These are phyloP conservation scores for Boletus fagicola DNA, from an alignment of 768 basidiomycete genomes.

Conservation along the genomic window DNA sequence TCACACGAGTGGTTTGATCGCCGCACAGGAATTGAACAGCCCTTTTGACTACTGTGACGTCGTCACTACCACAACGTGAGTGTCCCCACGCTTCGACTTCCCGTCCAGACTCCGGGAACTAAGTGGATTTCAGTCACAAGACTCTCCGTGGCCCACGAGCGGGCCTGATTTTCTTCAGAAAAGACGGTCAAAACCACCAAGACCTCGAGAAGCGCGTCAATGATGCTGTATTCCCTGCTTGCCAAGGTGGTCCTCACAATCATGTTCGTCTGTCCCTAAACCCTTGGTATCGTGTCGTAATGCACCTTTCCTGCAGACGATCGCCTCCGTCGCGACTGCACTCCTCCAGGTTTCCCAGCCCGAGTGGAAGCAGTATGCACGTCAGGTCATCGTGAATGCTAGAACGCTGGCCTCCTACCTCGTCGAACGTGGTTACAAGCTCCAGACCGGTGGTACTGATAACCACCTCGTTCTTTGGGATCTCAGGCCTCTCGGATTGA, in stretches of 20 bases:
- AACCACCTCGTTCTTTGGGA: constrained; percentile 99
- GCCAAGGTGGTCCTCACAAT: constrained; percentile 99
- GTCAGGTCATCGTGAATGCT: constrained; percentile 92
- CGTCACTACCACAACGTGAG: constrained; percentile 94
- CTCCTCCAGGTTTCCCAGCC: constrained; percentile 90
- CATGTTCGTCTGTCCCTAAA: constrained; percentile 54
- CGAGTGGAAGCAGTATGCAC: constrained; percentile 86
- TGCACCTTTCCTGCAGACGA: constrained; percentile 55
- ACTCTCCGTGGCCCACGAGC: constrained; percentile 98
- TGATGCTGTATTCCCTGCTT: constrained; percentile 98
- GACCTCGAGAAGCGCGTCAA: constrained; percentile 98
- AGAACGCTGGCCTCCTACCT: constrained; percentile 71
- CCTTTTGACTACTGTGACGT: constrained; percentile 98
- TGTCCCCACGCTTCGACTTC: constrained; percentile 1
- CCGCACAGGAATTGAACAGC: constrained; percentile 83
- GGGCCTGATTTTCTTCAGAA: constrained; percentile 98
- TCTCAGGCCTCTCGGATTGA: constrained; percentile 88
- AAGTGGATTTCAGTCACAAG: constrained; percentile 69
- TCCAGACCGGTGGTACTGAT: constrained; percentile 95
- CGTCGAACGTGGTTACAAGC: constrained; percentile 81
- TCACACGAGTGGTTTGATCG: constrained; percentile 93
- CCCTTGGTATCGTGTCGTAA: neutral
- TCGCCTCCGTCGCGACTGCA: constrained; percentile 91
- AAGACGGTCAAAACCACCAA: constrained; percentile 72
- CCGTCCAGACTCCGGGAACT: neutral